phyloP scores from a whole-genome alignment of 371 early-diverging fungal genomes.

The Mucor piriformis region DNA sequence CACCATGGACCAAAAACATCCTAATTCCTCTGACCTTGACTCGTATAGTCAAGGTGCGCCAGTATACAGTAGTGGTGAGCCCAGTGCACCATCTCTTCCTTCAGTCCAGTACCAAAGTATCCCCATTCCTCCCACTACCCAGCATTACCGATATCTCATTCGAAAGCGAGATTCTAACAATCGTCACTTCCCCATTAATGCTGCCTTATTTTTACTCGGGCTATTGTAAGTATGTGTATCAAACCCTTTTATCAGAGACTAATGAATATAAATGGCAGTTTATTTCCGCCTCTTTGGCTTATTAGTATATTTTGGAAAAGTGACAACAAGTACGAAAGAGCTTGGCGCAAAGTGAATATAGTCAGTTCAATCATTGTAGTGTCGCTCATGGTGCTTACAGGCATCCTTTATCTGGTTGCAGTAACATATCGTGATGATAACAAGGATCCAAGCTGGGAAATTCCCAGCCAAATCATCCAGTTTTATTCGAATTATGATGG shows the following conservation, averaged over 20 bases:
- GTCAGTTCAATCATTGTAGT: conserved; percentile 4
- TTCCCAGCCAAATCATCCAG: not conserved
- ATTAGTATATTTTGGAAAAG: conserved; percentile 19
- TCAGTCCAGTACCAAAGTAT: not conserved
- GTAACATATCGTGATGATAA: not conserved
- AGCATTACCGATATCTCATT: not conserved
- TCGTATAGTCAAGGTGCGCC: not conserved
- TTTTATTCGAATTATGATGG: not conserved
- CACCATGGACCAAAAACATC: not conserved
- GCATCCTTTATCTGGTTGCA: not conserved
- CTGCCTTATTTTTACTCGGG: conserved; percentile 18
- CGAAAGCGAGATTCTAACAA: not conserved
- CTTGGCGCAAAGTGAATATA: conserved; percentile 23
- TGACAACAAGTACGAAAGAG: conserved; percentile 17
- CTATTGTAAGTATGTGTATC: conserved; percentile 13
- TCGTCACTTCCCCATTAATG: conserved; percentile 15
- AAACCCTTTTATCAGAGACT: not conserved
- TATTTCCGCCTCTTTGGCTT: conserved; percentile 28
- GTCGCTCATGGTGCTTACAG: not conserved
- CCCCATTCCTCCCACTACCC: not conserved
- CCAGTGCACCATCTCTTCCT: not conserved
- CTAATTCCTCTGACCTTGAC: not conserved
- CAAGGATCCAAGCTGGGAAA: conserved; percentile 1
- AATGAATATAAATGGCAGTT: not conserved
- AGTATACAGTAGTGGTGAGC: no score